Evolutionary conservation across 2,329 filamentous ascomycete genomes (phyloP).

Genomic region (Didymella arachidicola): DNA sequence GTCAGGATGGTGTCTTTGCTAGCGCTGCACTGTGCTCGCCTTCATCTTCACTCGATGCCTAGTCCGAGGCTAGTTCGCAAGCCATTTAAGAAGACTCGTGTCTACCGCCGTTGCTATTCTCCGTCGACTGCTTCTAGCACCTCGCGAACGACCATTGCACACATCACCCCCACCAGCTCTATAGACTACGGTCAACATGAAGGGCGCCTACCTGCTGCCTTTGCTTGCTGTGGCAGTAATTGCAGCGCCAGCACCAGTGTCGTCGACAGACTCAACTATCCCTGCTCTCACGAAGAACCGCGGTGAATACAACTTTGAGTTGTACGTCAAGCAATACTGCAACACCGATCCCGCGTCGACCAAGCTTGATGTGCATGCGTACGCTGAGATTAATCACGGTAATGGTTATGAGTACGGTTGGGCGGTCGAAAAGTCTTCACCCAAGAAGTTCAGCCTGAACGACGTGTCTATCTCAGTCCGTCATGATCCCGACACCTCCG

Average conservation of each 20-base stretch:
- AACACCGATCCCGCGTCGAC: neutral
- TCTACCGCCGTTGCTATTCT: neutral
- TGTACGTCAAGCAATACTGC: neutral
- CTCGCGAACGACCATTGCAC: neutral
- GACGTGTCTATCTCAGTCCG: neutral
- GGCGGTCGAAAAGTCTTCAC: neutral
- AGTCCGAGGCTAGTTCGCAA: neutral
- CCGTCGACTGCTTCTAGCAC: neutral
- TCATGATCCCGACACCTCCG: neutral
- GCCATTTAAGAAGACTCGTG: neutral
- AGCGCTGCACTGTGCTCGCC: neutral
- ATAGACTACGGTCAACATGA: constrained; percentile 2
- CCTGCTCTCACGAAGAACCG: neutral
- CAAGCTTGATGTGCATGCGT: neutral
- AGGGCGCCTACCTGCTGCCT: neutral
- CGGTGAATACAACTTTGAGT: neutral
- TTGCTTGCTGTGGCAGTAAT: neutral
- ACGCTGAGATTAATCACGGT: neutral
- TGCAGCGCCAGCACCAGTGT: constrained; percentile 1
- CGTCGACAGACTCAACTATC: neutral
- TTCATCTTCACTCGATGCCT: neutral
- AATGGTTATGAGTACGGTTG: neutral
- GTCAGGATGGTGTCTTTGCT: neutral
- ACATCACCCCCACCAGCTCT: neutral
- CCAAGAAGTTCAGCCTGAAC: neutral